Evolutionary conservation across 2,329 filamentous ascomycete genomes (phyloP).

Genomic region (Paecilomyces formosus): DNA sequence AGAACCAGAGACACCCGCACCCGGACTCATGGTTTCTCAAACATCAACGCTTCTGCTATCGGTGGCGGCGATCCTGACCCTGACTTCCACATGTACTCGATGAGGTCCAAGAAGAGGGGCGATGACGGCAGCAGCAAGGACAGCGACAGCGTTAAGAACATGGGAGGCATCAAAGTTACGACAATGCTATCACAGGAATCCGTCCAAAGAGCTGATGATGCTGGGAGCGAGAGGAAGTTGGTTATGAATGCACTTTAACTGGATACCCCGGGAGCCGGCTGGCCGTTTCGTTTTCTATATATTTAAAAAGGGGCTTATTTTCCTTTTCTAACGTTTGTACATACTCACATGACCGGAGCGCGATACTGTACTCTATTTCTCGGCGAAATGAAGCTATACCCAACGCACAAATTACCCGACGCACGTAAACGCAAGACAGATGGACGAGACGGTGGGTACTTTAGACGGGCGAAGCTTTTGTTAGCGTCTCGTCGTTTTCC

Average conservation of each 20-base stretch:
- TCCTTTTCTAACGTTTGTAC: neutral
- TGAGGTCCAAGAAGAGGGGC: neutral
- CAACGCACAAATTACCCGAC: neutral
- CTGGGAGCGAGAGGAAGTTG: neutral
- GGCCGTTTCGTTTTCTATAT: neutral
- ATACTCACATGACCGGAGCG: neutral
- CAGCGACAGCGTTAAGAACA: neutral
- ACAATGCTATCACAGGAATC: slow-evolving; percentile 1
- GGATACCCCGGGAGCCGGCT: neutral
- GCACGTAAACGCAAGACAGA: neutral
- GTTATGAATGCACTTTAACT: neutral
- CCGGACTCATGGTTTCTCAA: neutral
- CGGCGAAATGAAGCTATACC: neutral
- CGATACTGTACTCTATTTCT: neutral
- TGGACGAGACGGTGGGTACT: neutral
- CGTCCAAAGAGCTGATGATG: neutral
- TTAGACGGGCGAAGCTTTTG: neutral
- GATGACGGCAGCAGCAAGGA: neutral
- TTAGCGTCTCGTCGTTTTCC: neutral
- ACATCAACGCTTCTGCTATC: neutral
- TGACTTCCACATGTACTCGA: neutral
- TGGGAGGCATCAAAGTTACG: slow-evolving; percentile 1
- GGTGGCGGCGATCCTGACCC: neutral
- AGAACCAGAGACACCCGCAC: neutral
- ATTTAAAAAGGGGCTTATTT: neutral